Evolutionary conservation across 768 basidiomycete species (phyloP).

Genomic region (Suillus paluster): DNA sequence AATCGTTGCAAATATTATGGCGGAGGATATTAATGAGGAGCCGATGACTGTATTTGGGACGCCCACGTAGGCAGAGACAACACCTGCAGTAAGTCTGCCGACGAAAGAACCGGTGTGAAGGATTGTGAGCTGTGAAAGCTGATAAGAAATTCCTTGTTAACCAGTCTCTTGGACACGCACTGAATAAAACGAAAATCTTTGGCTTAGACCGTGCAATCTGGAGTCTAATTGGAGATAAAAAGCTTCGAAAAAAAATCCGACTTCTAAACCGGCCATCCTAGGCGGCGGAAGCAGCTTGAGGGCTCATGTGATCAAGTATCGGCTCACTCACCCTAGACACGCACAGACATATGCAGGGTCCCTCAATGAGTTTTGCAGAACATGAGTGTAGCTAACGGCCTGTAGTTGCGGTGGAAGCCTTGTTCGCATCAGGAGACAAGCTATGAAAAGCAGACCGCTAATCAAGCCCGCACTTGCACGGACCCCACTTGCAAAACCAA

Average conservation of each 20-base stretch:
- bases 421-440: constrained; percentile 41
- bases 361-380: constrained; percentile 17
- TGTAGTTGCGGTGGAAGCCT: constrained; percentile 36
- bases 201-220: constrained; percentile 48
- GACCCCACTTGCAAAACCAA: constrained; percentile 48
- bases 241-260: constrained; percentile 52
- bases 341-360: constrained; percentile 31
- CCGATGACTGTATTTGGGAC: constrained; percentile 48
- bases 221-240: constrained; percentile 65
- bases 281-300: neutral
- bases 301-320: neutral
- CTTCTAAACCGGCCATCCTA: constrained; percentile 26
- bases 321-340: constrained; percentile 22
- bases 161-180: constrained; percentile 32
- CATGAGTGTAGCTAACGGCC: constrained; percentile 17
- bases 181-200: constrained; percentile 57
- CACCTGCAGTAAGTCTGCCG: constrained; percentile 49
- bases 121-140: constrained; percentile 47
- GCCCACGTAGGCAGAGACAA: constrained; percentile 45
- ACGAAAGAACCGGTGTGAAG: constrained; percentile 53
- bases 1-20: constrained; percentile 50
- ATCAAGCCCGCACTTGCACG: constrained; percentile 48
- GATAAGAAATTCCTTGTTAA: neutral
- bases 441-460: constrained; percentile 39
- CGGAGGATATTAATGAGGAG: constrained; percentile 36